These are phyloP conservation scores for Mycosphaerella sp. DNA, from an alignment of 2,329 filamentous ascomycete genomes.

Conservation along the genomic window DNA sequence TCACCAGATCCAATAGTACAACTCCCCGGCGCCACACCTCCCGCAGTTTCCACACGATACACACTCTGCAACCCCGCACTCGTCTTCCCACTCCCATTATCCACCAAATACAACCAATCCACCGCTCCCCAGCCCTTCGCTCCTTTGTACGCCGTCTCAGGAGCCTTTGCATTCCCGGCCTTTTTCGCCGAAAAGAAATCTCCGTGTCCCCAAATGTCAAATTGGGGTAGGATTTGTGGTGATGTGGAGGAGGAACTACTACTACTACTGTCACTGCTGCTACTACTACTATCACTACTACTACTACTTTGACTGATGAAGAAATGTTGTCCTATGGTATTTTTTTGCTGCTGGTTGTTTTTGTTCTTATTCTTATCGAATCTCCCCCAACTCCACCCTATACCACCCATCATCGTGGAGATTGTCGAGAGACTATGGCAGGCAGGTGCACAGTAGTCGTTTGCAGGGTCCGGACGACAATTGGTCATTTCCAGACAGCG, in stretches of 20 bases:
- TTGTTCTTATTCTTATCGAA: no score
- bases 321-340: no score
- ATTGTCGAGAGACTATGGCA: no score
- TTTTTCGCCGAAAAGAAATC: conserved; percentile 46
- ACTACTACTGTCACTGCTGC: no score
- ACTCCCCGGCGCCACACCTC: conserved; percentile 37
- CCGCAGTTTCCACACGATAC: conserved; percentile 46
- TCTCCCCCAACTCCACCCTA: no score
- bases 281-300: conserved; percentile 47
- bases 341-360: no score
- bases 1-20: no score
- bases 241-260: conserved; percentile 56
- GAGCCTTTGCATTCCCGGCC: conserved; percentile 48
- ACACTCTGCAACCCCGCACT: conserved; percentile 38
- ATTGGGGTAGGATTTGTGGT: conserved; percentile 51
- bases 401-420: no score
- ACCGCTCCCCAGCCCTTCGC: conserved; percentile 36
- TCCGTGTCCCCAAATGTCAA: conserved; percentile 48
- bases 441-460: no score
- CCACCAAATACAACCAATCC: conserved; percentile 43
- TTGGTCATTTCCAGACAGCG: conserved; percentile 17
- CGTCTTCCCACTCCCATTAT: conserved; percentile 34
- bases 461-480: no score
- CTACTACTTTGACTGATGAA: no score
- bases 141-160: conserved; percentile 39